phyloP scores from a whole-genome alignment of 768 basidiomycete genomes.

The Thelephora ganbajun region DNA sequence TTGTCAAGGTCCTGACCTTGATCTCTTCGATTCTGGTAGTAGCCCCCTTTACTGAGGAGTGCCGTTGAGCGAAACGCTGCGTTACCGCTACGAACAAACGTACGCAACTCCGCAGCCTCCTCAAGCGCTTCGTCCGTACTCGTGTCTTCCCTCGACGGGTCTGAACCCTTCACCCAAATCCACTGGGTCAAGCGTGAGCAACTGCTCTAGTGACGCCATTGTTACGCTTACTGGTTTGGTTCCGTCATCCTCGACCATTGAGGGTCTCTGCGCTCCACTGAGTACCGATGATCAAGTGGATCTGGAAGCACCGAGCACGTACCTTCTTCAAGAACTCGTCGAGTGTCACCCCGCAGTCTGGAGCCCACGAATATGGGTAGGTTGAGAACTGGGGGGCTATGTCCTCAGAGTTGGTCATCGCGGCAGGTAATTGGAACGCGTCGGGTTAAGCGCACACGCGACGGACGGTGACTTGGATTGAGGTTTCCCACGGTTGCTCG shows the following conservation, averaged over 20 bases:
- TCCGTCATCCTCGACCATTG: slow-evolving; percentile 68
- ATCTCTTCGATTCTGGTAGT: slow-evolving; percentile 46
- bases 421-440: too few relatives aligned
- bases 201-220: background rate
- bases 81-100: slow-evolving; percentile 4
- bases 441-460: too few relatives aligned
- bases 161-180: slow-evolving; percentile 38
- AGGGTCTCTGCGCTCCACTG: slow-evolving; percentile 28
- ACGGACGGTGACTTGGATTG: too few relatives aligned
- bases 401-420: too few relatives aligned
- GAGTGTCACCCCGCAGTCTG: background rate
- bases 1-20: slow-evolving; percentile 28
- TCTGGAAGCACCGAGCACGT: background rate
- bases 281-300: background rate
- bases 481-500: too few relatives aligned
- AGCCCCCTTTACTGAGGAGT: slow-evolving; percentile 36
- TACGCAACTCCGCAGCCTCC: slow-evolving; percentile 34
- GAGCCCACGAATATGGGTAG: background rate
- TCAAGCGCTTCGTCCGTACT: slow-evolving; percentile 20
- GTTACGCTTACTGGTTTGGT: slow-evolving; percentile 45
- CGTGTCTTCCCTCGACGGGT: background rate
- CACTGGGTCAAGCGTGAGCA: slow-evolving; percentile 29
- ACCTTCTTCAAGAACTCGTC: background rate
- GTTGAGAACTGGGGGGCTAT: background rate
- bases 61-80: background rate